A percentile compares a stretch with the other conserved stretches of the same genome.
phyloP scores from a whole-genome alignment of 2,329 filamentous ascomycete species.

The Geosmithia flava region DNA sequence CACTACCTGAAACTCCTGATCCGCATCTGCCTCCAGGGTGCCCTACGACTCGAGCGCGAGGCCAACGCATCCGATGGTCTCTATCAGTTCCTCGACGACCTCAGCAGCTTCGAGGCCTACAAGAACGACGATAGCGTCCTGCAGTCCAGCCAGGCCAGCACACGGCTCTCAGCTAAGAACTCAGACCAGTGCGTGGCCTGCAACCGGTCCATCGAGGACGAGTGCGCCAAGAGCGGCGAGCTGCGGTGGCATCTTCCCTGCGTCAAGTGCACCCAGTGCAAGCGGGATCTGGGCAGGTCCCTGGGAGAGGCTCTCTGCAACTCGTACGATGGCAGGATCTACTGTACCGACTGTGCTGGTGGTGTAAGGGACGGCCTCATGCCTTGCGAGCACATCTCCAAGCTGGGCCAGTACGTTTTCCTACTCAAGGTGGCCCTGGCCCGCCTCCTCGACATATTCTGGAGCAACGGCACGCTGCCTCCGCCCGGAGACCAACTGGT shows the following conservation, averaged over 20 bases:
- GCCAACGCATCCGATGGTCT: slow-evolving; percentile 62
- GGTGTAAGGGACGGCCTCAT: slow-evolving; percentile 37
- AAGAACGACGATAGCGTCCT: slow-evolving; percentile 59
- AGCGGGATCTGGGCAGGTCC: slow-evolving; percentile 53
- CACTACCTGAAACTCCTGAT: slow-evolving; percentile 98
- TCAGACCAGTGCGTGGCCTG: slow-evolving; percentile 80
- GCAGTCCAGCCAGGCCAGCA: slow-evolving; percentile 53
- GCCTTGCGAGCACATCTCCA: slow-evolving; percentile 64
- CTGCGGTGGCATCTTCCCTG: slow-evolving; percentile 77
- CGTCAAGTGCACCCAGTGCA: slow-evolving; percentile 59
- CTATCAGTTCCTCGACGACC: slow-evolving; percentile 70
- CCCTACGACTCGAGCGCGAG: slow-evolving; percentile 82
- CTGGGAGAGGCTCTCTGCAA: slow-evolving; percentile 62
- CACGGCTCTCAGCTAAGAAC: slow-evolving; percentile 57
- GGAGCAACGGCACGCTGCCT: slow-evolving; percentile 70
- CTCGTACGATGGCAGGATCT: slow-evolving; percentile 52
- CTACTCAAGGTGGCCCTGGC: slow-evolving; percentile 84
- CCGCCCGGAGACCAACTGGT: slow-evolving; percentile 51
- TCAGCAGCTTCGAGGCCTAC: slow-evolving; percentile 69
- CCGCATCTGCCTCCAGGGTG: slow-evolving; percentile 88
- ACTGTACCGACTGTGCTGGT: slow-evolving; percentile 56
- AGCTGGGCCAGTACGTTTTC: slow-evolving; percentile 90
- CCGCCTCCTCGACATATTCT: slow-evolving; percentile 74
- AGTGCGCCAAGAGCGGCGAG: slow-evolving; percentile 66
- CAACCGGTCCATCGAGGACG: slow-evolving; percentile 83